Evolutionary conservation across 768 basidiomycete genomes (phyloP), one percentile per base, ranked within the genome.

Genomic region (Tylopilus sp.): DNA sequence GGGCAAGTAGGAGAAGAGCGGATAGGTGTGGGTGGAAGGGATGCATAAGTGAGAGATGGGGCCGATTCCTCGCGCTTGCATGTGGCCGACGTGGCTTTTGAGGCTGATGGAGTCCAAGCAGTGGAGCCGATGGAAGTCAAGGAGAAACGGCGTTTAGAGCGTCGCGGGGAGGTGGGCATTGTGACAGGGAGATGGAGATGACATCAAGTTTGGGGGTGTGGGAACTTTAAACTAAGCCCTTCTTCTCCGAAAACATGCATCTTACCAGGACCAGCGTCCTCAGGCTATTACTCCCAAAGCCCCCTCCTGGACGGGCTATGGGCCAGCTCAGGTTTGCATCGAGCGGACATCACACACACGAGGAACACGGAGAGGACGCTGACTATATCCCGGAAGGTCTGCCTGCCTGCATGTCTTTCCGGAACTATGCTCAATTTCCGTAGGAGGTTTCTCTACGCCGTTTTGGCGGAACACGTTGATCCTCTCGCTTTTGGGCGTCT

Each of bases 11-110:
- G 70, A 40, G 81, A 80, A 22, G 77, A 70, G 18, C 77, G 71
- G 44, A 86, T 82, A 12, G 88, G 88, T 9, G 87, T 86, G 0
- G 87, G 79, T 4, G 88, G 88, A 38, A 90, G 75, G 0, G 88
- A 90, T 6, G 85, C 77, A 59, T 90, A 90, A 0, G 81, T 75
- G 22, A 82, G 69, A 12, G 79, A 79, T 44, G 69, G 66, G 17
- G 38, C 28, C 3, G 45, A 36, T 26, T 58, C 65, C 9, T 68
- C 59, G 26, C 40, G 50, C 10, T 47, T 53, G 40, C 62, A 57
- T 38, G 58, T 48, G 12, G 50, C 40, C 36, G 60, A 18, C 20
- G 54, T 35, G 18, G 49, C 23, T 25, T 48, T 23, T 25, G 61
- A 55, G 26, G 43, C 42, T 40, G 56, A 60, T 10, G 57, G 31